These are phyloP conservation scores for Tylopilus felleus DNA, from an alignment of 768 basidiomycete genomes.

Conservation along the genomic window DNA sequence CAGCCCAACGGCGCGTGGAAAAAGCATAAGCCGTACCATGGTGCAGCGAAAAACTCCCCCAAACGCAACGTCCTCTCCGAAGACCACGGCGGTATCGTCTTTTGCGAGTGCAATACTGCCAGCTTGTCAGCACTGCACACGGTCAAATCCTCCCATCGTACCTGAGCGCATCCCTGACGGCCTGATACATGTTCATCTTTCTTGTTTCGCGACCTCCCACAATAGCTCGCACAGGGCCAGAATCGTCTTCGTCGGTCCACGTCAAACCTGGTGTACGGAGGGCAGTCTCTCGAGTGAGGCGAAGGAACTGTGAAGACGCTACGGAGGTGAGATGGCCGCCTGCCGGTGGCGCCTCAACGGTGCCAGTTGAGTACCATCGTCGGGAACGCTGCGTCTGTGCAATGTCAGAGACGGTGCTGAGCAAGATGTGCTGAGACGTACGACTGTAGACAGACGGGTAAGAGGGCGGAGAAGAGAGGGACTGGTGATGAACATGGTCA, in stretches of 20 bases:
- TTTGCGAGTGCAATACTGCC: slow-evolving; percentile 75
- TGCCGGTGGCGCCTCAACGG: slow-evolving; percentile 67
- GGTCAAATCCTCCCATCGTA: slow-evolving; percentile 25
- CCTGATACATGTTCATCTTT: slow-evolving; percentile 95
- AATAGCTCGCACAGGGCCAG: slow-evolving; percentile 40
- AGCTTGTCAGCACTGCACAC: slow-evolving; percentile 7
- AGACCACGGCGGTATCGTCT: slow-evolving; percentile 85
- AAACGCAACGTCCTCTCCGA: slow-evolving; percentile 90
- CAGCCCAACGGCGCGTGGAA: not conserved
- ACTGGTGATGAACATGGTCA: slow-evolving; percentile 23
- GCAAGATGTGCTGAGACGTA: slow-evolving; percentile 3
- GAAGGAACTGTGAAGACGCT: slow-evolving; percentile 64
- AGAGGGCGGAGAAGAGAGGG: slow-evolving; percentile 17
- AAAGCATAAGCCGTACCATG: slow-evolving; percentile 53
- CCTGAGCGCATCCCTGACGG: slow-evolving; percentile 89
- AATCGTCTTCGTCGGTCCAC: slow-evolving; percentile 63
- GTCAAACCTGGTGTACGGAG: slow-evolving; percentile 67
- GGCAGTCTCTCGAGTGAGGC: slow-evolving; percentile 62
- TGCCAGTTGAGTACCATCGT: slow-evolving; percentile 50
- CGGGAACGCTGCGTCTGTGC: slow-evolving; percentile 3
- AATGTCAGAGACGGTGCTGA: not conserved
- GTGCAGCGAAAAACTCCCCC: slow-evolving; percentile 95
- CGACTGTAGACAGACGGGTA: slow-evolving; percentile 15
- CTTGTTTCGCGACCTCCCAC: slow-evolving; percentile 81
- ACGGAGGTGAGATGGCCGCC: slow-evolving; percentile 74